Evolutionary conservation across 768 basidiomycete genomes (phyloP), one percentile per base, ranked within the genome.

Genomic region (Rhizopogon vulgaris): DNA sequence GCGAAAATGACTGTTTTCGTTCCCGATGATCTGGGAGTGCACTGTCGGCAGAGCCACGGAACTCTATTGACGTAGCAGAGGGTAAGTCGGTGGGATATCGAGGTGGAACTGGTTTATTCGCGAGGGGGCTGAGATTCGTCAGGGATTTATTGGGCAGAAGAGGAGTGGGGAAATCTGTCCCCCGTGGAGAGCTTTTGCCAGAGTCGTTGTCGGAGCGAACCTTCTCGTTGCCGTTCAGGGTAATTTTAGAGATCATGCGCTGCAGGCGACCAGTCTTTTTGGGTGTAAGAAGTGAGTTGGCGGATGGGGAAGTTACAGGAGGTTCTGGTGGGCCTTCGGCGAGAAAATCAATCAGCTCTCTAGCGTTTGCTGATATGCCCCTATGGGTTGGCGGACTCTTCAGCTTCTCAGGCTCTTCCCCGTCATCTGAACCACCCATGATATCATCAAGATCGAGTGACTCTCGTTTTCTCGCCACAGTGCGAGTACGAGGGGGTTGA

Each of bases 231-330:
- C 63, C 52, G 17, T 77, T 76, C 56, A 80, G 71, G 36, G 80
- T 84, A 25, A 92, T 72, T 59, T 82, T 85, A 17, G 89, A 90
- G 59, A 94, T 87, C 83, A 94, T 90, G 56, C 83, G 79, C 66
- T 86, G 85, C 54, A 93, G 70, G 24, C 88, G 78, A 43, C 81
- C 81, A 50, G 75, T 75, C 66, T 82, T 82, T 60, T 67, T 71
- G 52, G 56, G 62, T 54, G 62, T 72, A 52, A 66, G 64, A 27
- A 71, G 58, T 24, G 75, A 72, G 42, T 72, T 64, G 11, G 71
- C 62, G 42, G 56, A 53, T 1, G 59, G 52, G n/a, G 51, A 42
- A 14, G 57, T 55, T 2, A 17, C n/a, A 34, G 55, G 53, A 48
- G 60, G 60, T 49, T 77, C 74, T 14, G 78, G 78, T 2, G 80